These are phyloP conservation scores for Mycocentrospora acerina DNA, from an alignment of 2,329 filamentous ascomycete species.

Conservation along the genomic window DNA sequence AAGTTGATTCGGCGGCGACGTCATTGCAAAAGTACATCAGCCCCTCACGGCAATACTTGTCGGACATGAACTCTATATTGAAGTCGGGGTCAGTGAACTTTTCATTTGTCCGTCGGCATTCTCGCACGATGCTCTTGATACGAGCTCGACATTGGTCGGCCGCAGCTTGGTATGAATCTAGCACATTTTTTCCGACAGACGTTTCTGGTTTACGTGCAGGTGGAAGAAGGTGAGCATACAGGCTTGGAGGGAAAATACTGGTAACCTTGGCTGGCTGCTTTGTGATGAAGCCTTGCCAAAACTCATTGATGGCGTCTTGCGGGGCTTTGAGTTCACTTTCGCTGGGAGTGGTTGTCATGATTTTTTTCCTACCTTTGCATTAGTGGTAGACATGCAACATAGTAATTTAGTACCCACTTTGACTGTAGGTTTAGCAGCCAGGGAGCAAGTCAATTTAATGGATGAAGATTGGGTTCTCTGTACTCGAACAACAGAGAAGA, in stretches of 20 bases:
- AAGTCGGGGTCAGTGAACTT: constrained; percentile 84
- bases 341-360: constrained; percentile 19
- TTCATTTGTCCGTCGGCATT: constrained; percentile 75
- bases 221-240: constrained; percentile 55
- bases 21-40: constrained; percentile 45
- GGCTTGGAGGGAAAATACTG: constrained; percentile 67
- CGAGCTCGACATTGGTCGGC: constrained; percentile 65
- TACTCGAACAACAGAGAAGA: too few relatives aligned
- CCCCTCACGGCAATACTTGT: constrained; percentile 33
- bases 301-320: constrained; percentile 68
- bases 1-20: constrained; percentile 52
- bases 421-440: too few relatives aligned
- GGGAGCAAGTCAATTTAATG: too few relatives aligned
- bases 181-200: constrained; percentile 60
- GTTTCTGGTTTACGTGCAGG: constrained; percentile 47
- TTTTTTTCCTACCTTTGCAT: too few relatives aligned
- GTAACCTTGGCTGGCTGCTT: constrained; percentile 72
- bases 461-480: too few relatives aligned
- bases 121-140: constrained; percentile 56
- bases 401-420: too few relatives aligned
- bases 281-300: constrained; percentile 68
- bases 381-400: too few relatives aligned
- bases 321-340: constrained; percentile 41
- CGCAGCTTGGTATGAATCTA: constrained; percentile 71
- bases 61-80: constrained; percentile 73